Percentiles rank a stretch among this genome's conserved stretches.
These are phyloP conservation scores for Apiospora sp. DNA, from an alignment of 2,329 filamentous ascomycete species.

Conservation along the genomic window DNA sequence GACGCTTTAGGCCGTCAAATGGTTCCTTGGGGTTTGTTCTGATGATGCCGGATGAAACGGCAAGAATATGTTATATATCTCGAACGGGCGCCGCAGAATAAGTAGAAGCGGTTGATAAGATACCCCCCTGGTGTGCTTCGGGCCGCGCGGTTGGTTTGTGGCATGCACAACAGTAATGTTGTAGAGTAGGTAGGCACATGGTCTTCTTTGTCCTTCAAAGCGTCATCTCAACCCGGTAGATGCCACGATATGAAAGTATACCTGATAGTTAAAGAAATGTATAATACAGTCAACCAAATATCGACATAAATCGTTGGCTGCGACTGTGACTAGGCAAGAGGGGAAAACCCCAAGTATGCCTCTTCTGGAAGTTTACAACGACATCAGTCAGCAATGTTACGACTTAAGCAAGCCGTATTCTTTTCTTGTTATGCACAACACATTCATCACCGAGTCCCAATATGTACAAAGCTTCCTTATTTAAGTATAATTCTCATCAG, in stretches of 20 bases:
- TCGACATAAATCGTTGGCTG: not conserved
- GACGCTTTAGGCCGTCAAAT: too few species aligned
- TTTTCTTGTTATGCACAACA: too few species aligned
- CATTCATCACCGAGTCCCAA: not conserved
- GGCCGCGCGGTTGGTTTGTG: not conserved
- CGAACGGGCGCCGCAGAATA: not conserved
- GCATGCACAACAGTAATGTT: not conserved
- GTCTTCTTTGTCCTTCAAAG: not conserved
- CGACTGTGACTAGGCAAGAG: too few species aligned
- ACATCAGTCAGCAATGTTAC: too few species aligned
- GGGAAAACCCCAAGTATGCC: too few species aligned
- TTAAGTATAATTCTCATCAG: constrained; percentile 7
- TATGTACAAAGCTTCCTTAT: too few species aligned
- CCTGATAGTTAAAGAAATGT: not conserved
- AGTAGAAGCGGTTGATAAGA: constrained; percentile 18
- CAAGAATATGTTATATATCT: not conserved
- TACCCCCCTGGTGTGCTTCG: constrained; percentile 22
- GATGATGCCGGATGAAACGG: too few species aligned
- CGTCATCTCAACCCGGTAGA: not conserved
- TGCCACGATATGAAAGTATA: not conserved
- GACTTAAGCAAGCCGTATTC: too few species aligned
- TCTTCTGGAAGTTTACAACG: too few species aligned
- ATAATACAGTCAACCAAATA: not conserved
- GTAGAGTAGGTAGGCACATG: too few species aligned
- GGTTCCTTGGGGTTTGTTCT: too few species aligned